Evolutionary conservation across 2,329 filamentous ascomycete species (phyloP).

Genomic region (Orbilia ellipsospora): DNA sequence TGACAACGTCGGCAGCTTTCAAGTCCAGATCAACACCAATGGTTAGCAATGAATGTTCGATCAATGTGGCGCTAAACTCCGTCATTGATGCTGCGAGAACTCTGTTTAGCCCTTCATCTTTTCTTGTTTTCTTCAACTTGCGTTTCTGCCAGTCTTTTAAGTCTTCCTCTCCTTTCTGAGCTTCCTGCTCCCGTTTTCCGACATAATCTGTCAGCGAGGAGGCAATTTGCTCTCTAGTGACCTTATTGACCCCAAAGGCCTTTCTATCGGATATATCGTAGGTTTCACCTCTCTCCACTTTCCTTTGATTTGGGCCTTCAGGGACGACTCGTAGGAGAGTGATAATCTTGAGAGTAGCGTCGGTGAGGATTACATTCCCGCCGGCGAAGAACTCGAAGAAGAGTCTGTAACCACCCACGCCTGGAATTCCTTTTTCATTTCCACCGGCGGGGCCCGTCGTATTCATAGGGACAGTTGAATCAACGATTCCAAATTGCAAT

Average conservation of each 20-base stretch:
- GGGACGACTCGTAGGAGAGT: constrained; percentile 80
- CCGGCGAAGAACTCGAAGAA: constrained; percentile 97
- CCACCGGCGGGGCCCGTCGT: background rate
- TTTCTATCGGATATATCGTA: constrained; percentile 71
- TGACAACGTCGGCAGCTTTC: constrained; percentile 76
- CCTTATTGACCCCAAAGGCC: constrained; percentile 21
- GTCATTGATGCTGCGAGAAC: constrained; percentile 85
- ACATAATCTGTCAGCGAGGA: constrained; percentile 74
- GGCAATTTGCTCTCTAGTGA: constrained; percentile 77
- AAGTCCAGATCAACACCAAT: constrained; percentile 75
- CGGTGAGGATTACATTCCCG: constrained; percentile 93
- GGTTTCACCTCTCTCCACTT: constrained; percentile 78
- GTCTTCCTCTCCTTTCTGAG: constrained; percentile 56
- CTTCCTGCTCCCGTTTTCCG: constrained; percentile 62
- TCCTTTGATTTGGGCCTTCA: constrained; percentile 82
- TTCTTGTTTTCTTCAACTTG: constrained; percentile 79
- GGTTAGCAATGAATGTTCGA: constrained; percentile 83
- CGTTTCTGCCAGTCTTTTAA: constrained; percentile 65
- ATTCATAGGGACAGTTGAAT: background rate
- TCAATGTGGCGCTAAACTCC: constrained; percentile 85
- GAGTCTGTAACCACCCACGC: constrained; percentile 83
- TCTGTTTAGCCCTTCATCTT: constrained; percentile 79
- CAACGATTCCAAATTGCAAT: constrained; percentile 76
- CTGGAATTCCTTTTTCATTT: constrained; percentile 29
- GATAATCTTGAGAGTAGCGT: constrained; percentile 83